Percentiles rank a stretch among this genome's conserved stretches.
These are phyloP conservation scores for Combretum micranthum DNA, from an alignment of 345 rosid genomes.

Conservation along the genomic window DNA sequence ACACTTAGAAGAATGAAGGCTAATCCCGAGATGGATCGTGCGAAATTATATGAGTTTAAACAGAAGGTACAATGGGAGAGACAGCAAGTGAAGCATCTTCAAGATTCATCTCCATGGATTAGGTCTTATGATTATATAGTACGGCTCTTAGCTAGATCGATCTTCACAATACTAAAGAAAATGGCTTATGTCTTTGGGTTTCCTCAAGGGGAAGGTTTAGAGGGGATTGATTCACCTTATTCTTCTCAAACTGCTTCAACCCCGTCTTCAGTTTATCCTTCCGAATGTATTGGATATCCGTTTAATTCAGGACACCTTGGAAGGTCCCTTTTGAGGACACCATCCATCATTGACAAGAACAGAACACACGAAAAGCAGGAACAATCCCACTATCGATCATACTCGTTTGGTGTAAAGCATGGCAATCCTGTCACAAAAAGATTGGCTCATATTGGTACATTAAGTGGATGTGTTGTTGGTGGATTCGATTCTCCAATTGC, in stretches of 20 bases:
- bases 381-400: slow-evolving; percentile 13
- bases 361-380: slow-evolving; percentile 18
- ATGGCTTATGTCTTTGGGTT: slow-evolving; percentile 23
- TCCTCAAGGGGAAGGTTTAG: slow-evolving; percentile 8
- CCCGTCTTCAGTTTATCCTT: slow-evolving; percentile 29
- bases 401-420: slow-evolving; percentile 13
- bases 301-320: slow-evolving; percentile 22
- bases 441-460: slow-evolving; percentile 19
- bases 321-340: slow-evolving; percentile 14
- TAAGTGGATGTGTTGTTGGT: slow-evolving; percentile 32
- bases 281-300: slow-evolving; percentile 15
- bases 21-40: slow-evolving; percentile 19
- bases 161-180: slow-evolving; percentile 46
- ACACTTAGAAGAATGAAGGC: slow-evolving; percentile 44
- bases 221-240: slow-evolving; percentile 7
- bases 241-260: slow-evolving; percentile 21
- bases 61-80: slow-evolving; percentile 42
- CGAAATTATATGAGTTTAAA: slow-evolving; percentile 35
- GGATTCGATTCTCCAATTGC: slow-evolving; percentile 29
- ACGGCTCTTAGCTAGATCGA: slow-evolving; percentile 47
- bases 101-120: slow-evolving; percentile 45
- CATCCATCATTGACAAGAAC: slow-evolving; percentile 17
- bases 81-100: slow-evolving; percentile 38
- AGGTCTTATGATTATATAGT: slow-evolving; percentile 47
- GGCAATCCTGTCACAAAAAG: slow-evolving; percentile 15